phyloP scores from a whole-genome alignment of 805 yeast genomes.

The Dipodascopsis uninucleata region DNA sequence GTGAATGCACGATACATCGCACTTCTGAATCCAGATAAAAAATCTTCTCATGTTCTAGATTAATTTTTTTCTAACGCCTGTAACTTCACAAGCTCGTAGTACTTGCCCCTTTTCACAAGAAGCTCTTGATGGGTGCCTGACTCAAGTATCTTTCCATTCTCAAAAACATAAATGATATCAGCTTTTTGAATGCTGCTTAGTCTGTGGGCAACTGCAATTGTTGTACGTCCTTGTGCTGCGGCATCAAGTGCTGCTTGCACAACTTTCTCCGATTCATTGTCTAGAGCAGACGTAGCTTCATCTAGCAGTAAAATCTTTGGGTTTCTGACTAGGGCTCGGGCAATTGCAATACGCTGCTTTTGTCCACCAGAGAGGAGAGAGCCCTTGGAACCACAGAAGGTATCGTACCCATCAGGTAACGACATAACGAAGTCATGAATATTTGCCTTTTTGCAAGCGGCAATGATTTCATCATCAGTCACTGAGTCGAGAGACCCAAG shows the following conservation, averaged over 20 bases:
- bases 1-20: no score
- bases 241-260: slow-evolving; percentile 67
- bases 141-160: slow-evolving; percentile 60
- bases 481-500: slow-evolving; percentile 44
- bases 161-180: slow-evolving; percentile 56
- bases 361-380: slow-evolving; percentile 69
- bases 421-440: slow-evolving; percentile 53
- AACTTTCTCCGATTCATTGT: slow-evolving; percentile 67
- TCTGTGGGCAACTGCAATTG: slow-evolving; percentile 82
- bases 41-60: no score
- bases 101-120: slow-evolving; percentile 37
- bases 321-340: slow-evolving; percentile 64
- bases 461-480: slow-evolving; percentile 45
- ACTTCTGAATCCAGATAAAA: no score
- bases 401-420: slow-evolving; percentile 60
- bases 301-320: slow-evolving; percentile 63
- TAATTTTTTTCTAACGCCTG: slow-evolving; percentile 41
- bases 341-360: slow-evolving; percentile 73
- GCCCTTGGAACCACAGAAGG: slow-evolving; percentile 54
- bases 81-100: slow-evolving; percentile 40
- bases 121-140: slow-evolving; percentile 52
- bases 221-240: slow-evolving; percentile 71
- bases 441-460: slow-evolving; percentile 51
- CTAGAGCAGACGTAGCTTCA: slow-evolving; percentile 67
- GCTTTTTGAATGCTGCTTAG: slow-evolving; percentile 66